A percentile compares a stretch with the other conserved stretches of the same genome.
These are phyloP conservation scores for Trichosporon faecale DNA, from an alignment of 1,284 basidiomycete genomes.

Conservation along the genomic window DNA sequence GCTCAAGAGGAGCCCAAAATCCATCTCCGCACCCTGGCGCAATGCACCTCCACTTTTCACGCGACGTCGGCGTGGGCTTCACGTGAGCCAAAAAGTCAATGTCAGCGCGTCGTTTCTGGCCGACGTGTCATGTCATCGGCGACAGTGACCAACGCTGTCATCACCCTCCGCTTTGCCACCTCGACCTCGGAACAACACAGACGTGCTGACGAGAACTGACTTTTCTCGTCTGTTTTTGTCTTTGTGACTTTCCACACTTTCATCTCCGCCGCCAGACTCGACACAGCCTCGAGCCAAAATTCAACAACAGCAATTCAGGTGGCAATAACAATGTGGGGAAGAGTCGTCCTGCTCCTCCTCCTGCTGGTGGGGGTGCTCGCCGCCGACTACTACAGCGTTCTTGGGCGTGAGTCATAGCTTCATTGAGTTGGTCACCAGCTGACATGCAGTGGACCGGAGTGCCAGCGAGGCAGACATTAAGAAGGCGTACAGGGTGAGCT, in stretches of 20 bases:
- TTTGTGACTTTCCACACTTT: not conserved
- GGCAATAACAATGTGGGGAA: not conserved
- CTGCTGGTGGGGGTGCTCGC: not conserved
- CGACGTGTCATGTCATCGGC: constrained; percentile 2
- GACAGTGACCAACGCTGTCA: not conserved
- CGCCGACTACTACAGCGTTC: constrained; percentile 4
- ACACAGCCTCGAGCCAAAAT: not conserved
- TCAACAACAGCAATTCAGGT: not conserved
- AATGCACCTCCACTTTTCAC: not conserved
- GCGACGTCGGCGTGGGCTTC: not conserved
- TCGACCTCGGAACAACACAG: not conserved
- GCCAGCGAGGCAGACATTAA: constrained; percentile 84
- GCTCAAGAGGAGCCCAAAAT: not conserved
- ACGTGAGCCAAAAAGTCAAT: constrained; percentile 9
- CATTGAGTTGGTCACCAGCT: not conserved
- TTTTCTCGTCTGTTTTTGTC: not conserved
- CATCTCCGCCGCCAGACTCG: not conserved
- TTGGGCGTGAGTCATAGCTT: not conserved
- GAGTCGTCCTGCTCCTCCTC: not conserved
- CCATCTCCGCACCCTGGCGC: not conserved
- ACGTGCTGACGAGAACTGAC: not conserved
- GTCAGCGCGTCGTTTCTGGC: not conserved
- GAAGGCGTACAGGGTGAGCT: constrained; percentile 67
- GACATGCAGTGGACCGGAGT: constrained; percentile 63
- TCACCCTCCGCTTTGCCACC: not conserved